Evolutionary conservation across 2,329 filamentous ascomycete genomes (phyloP), one percentile per base, ranked within the genome.

Genomic region (Claviceps digitariae): DNA sequence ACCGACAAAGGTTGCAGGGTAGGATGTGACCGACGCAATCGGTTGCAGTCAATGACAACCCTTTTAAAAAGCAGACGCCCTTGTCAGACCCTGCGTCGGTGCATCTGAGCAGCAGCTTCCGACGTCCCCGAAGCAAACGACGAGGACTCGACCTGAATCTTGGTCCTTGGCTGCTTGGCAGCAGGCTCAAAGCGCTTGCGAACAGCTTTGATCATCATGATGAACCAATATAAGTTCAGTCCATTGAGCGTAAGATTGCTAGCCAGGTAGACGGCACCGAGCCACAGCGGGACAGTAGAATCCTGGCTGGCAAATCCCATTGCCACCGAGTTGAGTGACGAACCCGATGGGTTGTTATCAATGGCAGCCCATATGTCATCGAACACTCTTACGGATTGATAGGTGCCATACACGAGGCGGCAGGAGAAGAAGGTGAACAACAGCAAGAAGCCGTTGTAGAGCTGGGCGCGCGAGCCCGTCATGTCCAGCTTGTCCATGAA

Each of bases 401-500:
- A 87, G 36, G 82, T 85, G 48, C 88, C 88, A 75, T 86, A 94
- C 54, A 89, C 71, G 12, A 94, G 75, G 54, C 87, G 86, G 66
- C 83, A 86, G 57, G 74, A 78, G 70, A 90, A 90, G 69, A 93
- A 93, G 48, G 79, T 87, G 58, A 73, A 67, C 51, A 91, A 79
- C 3, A 93, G 79, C 54, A 79, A 63, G 56, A 90, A 74, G 60
- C 87, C 87, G 62, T 93, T 93, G 68, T 87, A 82, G 29, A 90
- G 76, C 70, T 93, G 88, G 25, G 81, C 68, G 52, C 74, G 75
- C 21, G 83, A 82, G 38, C 88, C 88, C 0, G 88, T 93, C 75
- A 89, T 82, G 62, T 81, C 78, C 55, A 91, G 73, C 72, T 94
- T 94, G 70, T 94, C 88, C 69, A 86, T 87, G 73, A 93, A 93